A percentile compares a stretch with the other conserved stretches of the same genome.
Conservation (phyloP, 2,329 filamentous ascomycete genomes). For the Sodiomyces alkalinus region DNA sequence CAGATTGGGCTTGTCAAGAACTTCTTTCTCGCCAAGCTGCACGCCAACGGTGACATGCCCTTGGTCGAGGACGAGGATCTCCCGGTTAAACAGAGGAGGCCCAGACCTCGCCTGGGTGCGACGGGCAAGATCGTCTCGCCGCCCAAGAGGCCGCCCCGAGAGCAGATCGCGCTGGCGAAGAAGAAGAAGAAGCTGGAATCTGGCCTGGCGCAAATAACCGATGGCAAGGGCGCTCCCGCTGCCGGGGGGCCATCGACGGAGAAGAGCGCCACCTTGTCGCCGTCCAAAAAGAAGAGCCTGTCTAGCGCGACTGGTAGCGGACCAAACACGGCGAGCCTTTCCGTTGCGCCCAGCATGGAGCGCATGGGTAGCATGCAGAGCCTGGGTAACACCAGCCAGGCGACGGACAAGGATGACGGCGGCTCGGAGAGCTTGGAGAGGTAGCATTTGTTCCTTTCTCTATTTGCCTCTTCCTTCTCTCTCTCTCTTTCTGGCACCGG, state of each 20-base stretch:
- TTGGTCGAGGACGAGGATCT: conserved; percentile 91
- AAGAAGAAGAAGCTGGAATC: conserved; percentile 68
- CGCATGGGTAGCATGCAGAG: conserved; percentile 42
- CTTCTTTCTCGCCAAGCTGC: conserved; percentile 83
- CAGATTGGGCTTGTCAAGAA: conserved; percentile 81
- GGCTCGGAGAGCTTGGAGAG: conserved; percentile 59
- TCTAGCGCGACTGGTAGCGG: conserved; percentile 19
- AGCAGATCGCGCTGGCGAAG: conserved; percentile 71
- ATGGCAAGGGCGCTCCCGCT: conserved; percentile 23
- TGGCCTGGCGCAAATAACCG: conserved; percentile 33
- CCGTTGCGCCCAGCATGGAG: conserved; percentile 37
- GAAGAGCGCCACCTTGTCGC: conserved; percentile 22
- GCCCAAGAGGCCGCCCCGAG: conserved; percentile 66
- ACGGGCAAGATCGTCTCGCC: conserved; percentile 79
- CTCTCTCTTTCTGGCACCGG: too few species aligned
- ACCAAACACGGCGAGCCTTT: conserved; percentile 23
- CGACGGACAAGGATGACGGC: conserved; percentile 49
- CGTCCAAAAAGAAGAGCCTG: conserved; percentile 37
- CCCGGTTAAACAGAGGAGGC: conserved; percentile 77
- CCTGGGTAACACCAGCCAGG: conserved; percentile 40
- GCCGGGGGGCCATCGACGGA: too few species aligned
- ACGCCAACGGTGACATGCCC: conserved; percentile 54
- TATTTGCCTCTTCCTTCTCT: too few species aligned
- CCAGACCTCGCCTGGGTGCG: conserved; percentile 45
- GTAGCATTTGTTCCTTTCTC: too few species aligned